Evolutionary conservation across 306 rosid species (phyloP).

Genomic region (Crataegus laevigata): DNA sequence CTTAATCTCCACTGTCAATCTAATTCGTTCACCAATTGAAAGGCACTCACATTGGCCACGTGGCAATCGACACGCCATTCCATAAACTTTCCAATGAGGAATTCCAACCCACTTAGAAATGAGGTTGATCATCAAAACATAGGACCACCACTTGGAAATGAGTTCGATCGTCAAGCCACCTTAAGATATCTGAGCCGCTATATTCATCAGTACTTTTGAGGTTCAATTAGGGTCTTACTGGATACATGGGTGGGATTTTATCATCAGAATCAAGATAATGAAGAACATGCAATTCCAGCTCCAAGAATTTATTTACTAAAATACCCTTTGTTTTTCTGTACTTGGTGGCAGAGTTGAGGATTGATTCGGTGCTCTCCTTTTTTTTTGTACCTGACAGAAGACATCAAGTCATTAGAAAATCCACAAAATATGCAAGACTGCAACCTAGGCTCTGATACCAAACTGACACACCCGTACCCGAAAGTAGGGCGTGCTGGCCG

Average conservation of each 20-base stretch:
- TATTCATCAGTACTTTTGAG: background rate
- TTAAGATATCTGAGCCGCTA: background rate
- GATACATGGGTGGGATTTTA: background rate
- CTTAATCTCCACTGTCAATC: constrained; percentile 8
- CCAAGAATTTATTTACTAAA: constrained; percentile 38
- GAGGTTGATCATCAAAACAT: constrained; percentile 6
- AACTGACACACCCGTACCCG: too few species aligned
- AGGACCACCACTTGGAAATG: background rate
- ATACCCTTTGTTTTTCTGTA: constrained; percentile 27
- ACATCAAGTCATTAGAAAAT: too few species aligned
- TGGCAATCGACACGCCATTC: constrained; percentile 7
- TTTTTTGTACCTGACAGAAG: too few species aligned
- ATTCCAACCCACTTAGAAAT: constrained; percentile 15
- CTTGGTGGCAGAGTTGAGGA: background rate
- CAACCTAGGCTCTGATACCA: too few species aligned
- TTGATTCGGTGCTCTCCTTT: background rate
- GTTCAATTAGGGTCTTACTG: constrained; percentile 10
- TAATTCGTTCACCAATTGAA: constrained; percentile 9
- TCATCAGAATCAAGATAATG: constrained; percentile 1
- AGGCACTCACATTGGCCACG: constrained; percentile 15
- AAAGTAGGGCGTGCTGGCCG: too few species aligned
- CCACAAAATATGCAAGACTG: too few species aligned
- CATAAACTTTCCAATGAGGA: constrained; percentile 13
- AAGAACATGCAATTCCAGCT: constrained; percentile 35
- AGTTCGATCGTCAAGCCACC: constrained; percentile 1